These are phyloP conservation scores for Fragilaria radians DNA, from an alignment of 108 stramenopile genomes.

Conservation along the genomic window DNA sequence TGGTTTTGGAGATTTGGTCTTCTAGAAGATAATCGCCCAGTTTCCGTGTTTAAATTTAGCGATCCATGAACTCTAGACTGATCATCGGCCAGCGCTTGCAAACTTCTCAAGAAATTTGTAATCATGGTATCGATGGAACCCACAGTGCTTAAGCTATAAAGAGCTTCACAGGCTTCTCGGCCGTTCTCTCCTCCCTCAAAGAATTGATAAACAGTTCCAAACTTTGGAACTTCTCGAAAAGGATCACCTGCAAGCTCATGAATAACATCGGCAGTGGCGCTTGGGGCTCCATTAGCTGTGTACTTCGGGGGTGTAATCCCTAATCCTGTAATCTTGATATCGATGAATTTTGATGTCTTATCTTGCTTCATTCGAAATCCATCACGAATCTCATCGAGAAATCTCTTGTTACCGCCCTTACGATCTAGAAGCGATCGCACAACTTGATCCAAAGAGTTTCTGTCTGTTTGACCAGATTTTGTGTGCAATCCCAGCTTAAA, in stretches of 20 bases:
- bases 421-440: conserved; percentile 40
- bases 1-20: conserved; percentile 99
- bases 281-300: conserved; percentile 82
- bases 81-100: conserved; percentile 86
- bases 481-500: conserved; percentile 33
- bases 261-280: conserved; percentile 86
- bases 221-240: conserved; percentile 78
- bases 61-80: conserved; percentile 93
- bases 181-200: conserved; percentile 80
- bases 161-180: conserved; percentile 88
- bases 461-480: conserved; percentile 13
- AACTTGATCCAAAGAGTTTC: conserved; percentile 40
- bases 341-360: conserved; percentile 63
- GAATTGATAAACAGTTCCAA: conserved; percentile 80
- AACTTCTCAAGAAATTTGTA: conserved; percentile 75
- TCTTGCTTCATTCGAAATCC: conserved; percentile 45
- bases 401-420: conserved; percentile 30
- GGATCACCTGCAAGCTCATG: conserved; percentile 83
- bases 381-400: conserved; percentile 43
- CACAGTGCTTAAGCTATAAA: conserved; percentile 81
- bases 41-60: conserved; percentile 98
- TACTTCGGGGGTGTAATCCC: conserved; percentile 80
- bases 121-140: conserved; percentile 98
- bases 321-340: conserved; percentile 75
- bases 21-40: conserved; percentile 93